Percentiles rank a stretch among this genome's conserved stretches.
phyloP scores from a whole-genome alignment of 208 protist genomes.

The Leishmania lainsoni region DNA sequence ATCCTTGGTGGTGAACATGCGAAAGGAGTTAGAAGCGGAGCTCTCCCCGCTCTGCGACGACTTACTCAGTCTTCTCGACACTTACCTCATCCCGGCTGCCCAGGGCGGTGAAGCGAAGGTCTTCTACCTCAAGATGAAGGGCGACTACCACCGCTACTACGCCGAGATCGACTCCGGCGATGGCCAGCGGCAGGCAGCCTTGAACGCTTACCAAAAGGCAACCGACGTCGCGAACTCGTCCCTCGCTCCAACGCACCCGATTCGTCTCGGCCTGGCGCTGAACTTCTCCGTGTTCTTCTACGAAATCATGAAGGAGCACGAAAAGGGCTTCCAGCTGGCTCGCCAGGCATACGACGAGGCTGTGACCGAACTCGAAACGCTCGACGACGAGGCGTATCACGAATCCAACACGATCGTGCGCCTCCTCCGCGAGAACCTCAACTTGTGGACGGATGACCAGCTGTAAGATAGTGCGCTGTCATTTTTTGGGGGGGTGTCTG shows the following conservation, averaged over 20 bases:
- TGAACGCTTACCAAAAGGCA: slow-evolving; percentile 91
- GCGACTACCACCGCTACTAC: slow-evolving; percentile 98
- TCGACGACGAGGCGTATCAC: slow-evolving; percentile 98
- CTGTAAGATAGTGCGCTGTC: slow-evolving; percentile 22
- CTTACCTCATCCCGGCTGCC: slow-evolving; percentile 96
- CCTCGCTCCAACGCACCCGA: slow-evolving; percentile 97
- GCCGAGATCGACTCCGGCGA: slow-evolving; percentile 96
- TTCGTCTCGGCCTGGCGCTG: slow-evolving; percentile 99
- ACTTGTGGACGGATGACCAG: slow-evolving; percentile 97
- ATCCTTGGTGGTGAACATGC: slow-evolving; percentile 94
- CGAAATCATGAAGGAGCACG: slow-evolving; percentile 98
- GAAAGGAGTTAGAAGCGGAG: slow-evolving; percentile 97
- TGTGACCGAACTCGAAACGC: slow-evolving; percentile 97
- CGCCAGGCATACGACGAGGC: slow-evolving; percentile 96
- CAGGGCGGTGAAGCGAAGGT: slow-evolving; percentile 92
- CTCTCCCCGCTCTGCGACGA: slow-evolving; percentile 98
- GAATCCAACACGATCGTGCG: slow-evolving; percentile 99
- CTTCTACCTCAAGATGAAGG: slow-evolving; percentile 97
- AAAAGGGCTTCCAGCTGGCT: slow-evolving; percentile 93
- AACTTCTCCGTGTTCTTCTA: slow-evolving; percentile 99
- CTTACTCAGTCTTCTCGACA: slow-evolving; percentile 95
- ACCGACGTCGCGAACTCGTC: slow-evolving; percentile 87
- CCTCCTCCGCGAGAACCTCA: slow-evolving; percentile 99
- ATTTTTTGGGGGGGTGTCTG: neutral
- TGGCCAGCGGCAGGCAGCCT: slow-evolving; percentile 74